These are phyloP conservation scores for Boletellus emodensis DNA, from an alignment of 768 basidiomycete species.

Conservation along the genomic window DNA sequence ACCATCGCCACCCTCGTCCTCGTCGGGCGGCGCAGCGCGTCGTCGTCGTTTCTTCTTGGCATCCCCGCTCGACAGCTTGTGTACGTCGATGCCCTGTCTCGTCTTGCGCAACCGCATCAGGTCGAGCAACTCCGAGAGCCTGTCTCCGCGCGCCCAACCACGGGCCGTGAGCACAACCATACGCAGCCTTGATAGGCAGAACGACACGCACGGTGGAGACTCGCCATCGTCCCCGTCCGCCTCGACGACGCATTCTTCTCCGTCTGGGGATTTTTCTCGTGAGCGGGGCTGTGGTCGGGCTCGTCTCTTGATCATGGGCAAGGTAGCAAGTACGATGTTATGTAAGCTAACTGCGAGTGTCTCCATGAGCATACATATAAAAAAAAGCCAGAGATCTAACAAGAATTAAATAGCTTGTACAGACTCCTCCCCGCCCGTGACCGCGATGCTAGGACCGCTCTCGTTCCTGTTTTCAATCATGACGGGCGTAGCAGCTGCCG, in stretches of 20 bases:
- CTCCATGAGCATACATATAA: neutral
- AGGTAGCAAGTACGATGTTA: conserved; percentile 1
- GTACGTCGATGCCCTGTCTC: conserved; percentile 80
- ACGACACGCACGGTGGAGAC: conserved; percentile 46
- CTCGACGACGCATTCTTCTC: conserved; percentile 9
- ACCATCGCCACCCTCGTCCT: conserved; percentile 40
- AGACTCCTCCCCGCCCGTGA: conserved; percentile 5
- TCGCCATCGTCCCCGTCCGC: conserved; percentile 31
- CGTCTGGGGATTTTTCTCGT: conserved; percentile 47
- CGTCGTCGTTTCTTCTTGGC: conserved; percentile 65
- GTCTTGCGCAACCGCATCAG: conserved; percentile 70
- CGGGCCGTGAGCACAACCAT: neutral
- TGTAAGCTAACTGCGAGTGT: conserved; percentile 1
- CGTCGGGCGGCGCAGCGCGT: conserved; percentile 37
- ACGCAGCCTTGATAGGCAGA: neutral
- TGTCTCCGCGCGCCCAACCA: conserved; percentile 21
- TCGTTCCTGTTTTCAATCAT: conserved; percentile 9
- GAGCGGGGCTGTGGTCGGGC: conserved; percentile 57
- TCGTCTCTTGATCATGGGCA: conserved; percentile 69
- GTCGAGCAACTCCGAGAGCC: conserved; percentile 81
- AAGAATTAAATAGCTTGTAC: conserved; percentile 12
- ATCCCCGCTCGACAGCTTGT: conserved; percentile 83
- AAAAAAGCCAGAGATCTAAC: conserved; percentile 6
- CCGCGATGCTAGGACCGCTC: neutral
- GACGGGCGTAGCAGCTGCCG: neutral